These are phyloP conservation scores for Allantophomopsis cytisporea DNA, from an alignment of 2,329 filamentous ascomycete species.

Conservation along the genomic window DNA sequence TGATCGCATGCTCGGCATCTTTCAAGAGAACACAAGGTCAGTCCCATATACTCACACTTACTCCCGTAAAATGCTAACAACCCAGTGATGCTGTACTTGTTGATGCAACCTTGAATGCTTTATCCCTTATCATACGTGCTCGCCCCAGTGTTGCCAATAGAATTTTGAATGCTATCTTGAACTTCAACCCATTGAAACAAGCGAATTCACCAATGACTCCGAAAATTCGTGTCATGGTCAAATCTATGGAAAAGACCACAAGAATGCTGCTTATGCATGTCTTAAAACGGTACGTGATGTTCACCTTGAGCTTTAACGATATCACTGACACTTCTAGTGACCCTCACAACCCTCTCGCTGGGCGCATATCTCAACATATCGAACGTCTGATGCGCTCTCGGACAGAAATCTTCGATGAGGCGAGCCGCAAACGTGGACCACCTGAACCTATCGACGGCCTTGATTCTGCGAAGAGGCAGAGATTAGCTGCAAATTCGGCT, in stretches of 20 bases:
- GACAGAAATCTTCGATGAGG: constrained; percentile 67
- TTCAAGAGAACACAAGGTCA: constrained; percentile 80
- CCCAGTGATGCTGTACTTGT: constrained; percentile 73
- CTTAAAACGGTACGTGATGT: constrained; percentile 51
- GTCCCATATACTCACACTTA: constrained; percentile 15
- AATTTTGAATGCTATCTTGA: constrained; percentile 73
- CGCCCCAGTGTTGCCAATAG: constrained; percentile 73
- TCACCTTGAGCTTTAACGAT: not conserved
- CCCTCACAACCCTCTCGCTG: constrained; percentile 60
- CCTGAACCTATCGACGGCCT: constrained; percentile 57
- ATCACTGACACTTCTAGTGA: constrained; percentile 39
- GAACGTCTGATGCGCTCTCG: constrained; percentile 71
- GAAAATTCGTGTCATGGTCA: constrained; percentile 68
- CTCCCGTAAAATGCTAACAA: constrained; percentile 20
- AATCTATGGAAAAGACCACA: constrained; percentile 90
- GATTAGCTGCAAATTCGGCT: constrained; percentile 39
- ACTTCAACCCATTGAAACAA: constrained; percentile 81
- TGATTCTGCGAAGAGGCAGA: constrained; percentile 72
- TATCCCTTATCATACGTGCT: constrained; percentile 71
- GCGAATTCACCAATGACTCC: constrained; percentile 66
- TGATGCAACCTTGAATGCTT: constrained; percentile 80
- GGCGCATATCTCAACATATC: constrained; percentile 75
- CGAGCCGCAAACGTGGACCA: constrained; percentile 61
- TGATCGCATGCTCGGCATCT: constrained; percentile 71
- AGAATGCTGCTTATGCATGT: constrained; percentile 74